Conservation (phyloP, 768 basidiomycete genomes). For the Phylloporus sp. region DNA sequence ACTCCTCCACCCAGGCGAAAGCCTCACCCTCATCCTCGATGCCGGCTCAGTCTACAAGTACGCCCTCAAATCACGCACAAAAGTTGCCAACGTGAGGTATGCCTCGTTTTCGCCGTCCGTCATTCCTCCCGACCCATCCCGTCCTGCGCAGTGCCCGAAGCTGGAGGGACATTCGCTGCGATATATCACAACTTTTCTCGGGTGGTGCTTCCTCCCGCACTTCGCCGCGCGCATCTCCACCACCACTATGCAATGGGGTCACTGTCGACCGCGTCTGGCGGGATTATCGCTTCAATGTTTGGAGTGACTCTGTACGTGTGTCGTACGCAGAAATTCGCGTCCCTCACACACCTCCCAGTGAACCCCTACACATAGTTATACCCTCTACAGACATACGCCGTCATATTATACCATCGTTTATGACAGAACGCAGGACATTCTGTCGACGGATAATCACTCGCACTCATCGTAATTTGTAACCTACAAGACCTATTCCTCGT, state of each 20-base stretch:
- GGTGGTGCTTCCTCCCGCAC: constrained; percentile 31
- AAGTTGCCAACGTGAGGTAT: constrained; percentile 69
- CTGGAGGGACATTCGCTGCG: constrained; percentile 62
- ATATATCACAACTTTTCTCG: constrained; percentile 58
- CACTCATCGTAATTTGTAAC: constrained; percentile 30
- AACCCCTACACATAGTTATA: constrained; percentile 21
- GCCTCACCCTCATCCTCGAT: constrained; percentile 62
- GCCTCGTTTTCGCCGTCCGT: constrained; percentile 19
- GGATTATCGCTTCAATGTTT: constrained; percentile 61
- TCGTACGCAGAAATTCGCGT: not conserved
- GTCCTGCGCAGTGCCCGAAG: constrained; percentile 48
- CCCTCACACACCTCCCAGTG: constrained; percentile 16
- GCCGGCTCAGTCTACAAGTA: constrained; percentile 68
- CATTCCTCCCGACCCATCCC: constrained; percentile 1
- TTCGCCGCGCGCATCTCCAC: constrained; percentile 31
- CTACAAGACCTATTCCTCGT: constrained; percentile 28
- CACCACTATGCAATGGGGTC: constrained; percentile 47
- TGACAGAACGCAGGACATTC: constrained; percentile 28
- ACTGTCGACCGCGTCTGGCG: constrained; percentile 65
- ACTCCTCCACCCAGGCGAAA: constrained; percentile 58
- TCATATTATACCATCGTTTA: constrained; percentile 28
- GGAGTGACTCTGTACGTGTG: constrained; percentile 46
- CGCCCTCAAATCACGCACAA: constrained; percentile 59
- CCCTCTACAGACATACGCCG: constrained; percentile 17
- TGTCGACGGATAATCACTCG: constrained; percentile 26